phyloP scores from a whole-genome alignment of 148 eudicot species.

The Rhododendron vialii region DNA sequence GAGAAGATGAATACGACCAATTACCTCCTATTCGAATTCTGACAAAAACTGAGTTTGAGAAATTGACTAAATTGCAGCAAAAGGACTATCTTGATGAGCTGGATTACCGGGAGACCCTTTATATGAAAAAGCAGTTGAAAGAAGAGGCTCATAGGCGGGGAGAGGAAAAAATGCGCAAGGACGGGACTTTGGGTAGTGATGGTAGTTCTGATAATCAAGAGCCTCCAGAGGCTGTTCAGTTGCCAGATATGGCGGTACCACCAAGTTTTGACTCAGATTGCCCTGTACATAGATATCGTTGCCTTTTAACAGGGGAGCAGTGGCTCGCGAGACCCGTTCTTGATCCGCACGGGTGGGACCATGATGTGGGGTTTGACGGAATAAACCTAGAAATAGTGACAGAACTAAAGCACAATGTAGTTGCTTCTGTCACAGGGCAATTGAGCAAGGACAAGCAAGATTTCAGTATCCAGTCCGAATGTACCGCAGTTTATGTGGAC shows the following conservation, averaged over 20 bases:
- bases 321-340: slow-evolving; percentile 83
- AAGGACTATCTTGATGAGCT: slow-evolving; percentile 87
- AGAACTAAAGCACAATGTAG: slow-evolving; percentile 42
- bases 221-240: slow-evolving; percentile 52
- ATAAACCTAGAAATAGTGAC: slow-evolving; percentile 62
- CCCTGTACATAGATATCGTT: slow-evolving; percentile 69
- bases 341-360: slow-evolving; percentile 95
- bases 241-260: slow-evolving; percentile 82
- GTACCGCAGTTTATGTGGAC: slow-evolving; percentile 48
- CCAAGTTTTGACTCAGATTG: slow-evolving; percentile 72
- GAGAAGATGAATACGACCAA: slow-evolving; percentile 79
- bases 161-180: slow-evolving; percentile 28
- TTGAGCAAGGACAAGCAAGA: slow-evolving; percentile 95
- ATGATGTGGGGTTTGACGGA: slow-evolving; percentile 92
- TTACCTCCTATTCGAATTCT: slow-evolving; percentile 89
- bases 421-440: slow-evolving; percentile 71
- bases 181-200: slow-evolving; percentile 18
- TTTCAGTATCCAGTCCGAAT: slow-evolving; percentile 74
- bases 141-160: slow-evolving; percentile 52
- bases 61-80: slow-evolving; percentile 62
- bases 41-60: slow-evolving; percentile 67
- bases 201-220: slow-evolving; percentile 31
- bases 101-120: slow-evolving; percentile 88
- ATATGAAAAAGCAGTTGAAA: slow-evolving; percentile 75
- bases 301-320: slow-evolving; percentile 55